Evolutionary conservation across 805 yeast species (phyloP), one percentile per base, ranked within the genome.

Genomic region (Hanseniaspora clermontiae): DNA sequence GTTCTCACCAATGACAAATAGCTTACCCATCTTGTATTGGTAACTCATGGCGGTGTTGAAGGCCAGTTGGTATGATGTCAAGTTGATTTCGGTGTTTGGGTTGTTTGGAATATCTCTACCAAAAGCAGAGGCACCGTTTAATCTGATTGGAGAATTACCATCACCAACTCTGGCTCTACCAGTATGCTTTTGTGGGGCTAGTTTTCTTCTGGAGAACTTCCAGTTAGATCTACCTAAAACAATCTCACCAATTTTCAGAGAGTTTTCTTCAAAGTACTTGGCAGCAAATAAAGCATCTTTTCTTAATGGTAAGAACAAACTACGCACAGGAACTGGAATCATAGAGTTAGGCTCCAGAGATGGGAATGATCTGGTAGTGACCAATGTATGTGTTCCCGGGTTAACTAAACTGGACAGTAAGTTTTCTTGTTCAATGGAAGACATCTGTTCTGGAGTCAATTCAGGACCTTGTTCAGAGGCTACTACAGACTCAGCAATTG

Each of bases 111-210:
- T 96, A 55, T 78, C 80, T 67, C 93, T 83, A 15, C 93, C 96
- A 64, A 84, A 80, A 0, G 97, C 97, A 63, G 83, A 77, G 54
- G 91, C 89, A 68, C 96, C 96, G 65, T 85, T 87, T 65, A 80
- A 82, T 72, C 96, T 82, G 47, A 83, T 84, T 51, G 98, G 98
- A 27, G 96, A 87, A 65, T 90, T 91, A 58, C 86, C 89, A 71
- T 90, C 97, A 74, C 99, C 99, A 55, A 81, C 84, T 76, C 99
- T 83, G 55, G 99, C 99, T 60, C 79, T 77, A 72, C 99, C 99
- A 15, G 87, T 74, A 59, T 97, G 97, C 71, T 93, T 93, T 72
- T 93, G 98, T 34, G 88, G 87, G 40, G 80, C 75, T 62, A 93
- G 73, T 68, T 93, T 93, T 65, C 78, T 78, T 69, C 95, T 79